Evolutionary conservation across 169 alveolate genomes (phyloP), one percentile per base, ranked within the genome.

Genomic region (Eimeria maxima): DNA sequence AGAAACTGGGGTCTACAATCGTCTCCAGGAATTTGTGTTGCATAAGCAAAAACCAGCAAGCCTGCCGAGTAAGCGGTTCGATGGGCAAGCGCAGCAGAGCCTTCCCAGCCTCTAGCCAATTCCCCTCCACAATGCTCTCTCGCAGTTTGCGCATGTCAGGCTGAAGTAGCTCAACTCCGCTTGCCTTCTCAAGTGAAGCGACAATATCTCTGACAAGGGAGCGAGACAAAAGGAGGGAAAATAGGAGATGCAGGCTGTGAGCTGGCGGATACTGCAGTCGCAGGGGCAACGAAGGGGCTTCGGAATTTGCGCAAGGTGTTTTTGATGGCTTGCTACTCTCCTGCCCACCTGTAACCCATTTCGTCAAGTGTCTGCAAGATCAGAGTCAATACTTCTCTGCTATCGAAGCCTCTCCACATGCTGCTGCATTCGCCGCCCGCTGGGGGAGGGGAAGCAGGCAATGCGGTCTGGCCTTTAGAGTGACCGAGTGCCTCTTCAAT

Each of bases 391-490:
- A 86, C 93, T 86, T 86, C 93, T 63, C 45, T 86, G 29, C 50
- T 86, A 81, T 86, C 93, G 69, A 86, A 86, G 38, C 93, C 93
- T 71, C 93, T 86, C 93, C 93, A 86, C 80, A 60, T 55, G 65
- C 45, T 86, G 50, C 81, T 20, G 60, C 33, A 47, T 44, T 60
- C 93, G 80, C 63, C 81, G 24, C 60, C 57, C 88, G 63, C 27
- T 11, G 63, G 42, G 67, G 67, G 65, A 5, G 88, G 63, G 42
- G 65, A 42, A n/a, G 65, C 67, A 24, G 88, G 67, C 83, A 38
- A 29, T 38, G 55, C 16, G 45, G 83, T 14, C 29, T n/a, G 55
- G 55, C 50, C 29, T 73, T 73, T 73, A 53, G 83, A 38, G 53
- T 33, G 55, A 53, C 14, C 55, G 55, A 73, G 29, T 50, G 83